Conservation (phyloP, 345 rosid genomes). For the Sapria himalayana region DNA sequence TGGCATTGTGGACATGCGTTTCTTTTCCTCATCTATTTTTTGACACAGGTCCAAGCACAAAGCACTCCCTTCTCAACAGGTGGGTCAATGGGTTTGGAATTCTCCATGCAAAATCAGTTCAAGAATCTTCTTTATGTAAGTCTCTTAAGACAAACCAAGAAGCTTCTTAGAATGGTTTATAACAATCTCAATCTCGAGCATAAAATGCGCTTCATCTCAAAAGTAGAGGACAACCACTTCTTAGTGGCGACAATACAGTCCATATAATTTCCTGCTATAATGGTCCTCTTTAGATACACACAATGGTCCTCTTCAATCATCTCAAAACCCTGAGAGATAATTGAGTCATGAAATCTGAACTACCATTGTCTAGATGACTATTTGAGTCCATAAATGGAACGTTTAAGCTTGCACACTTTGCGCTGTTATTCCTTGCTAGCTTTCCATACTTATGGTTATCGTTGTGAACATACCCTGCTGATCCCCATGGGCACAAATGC, state of each 20-base stretch:
- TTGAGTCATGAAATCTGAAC: not conserved
- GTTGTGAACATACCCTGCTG: not conserved
- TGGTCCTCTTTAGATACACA: constrained; percentile 1
- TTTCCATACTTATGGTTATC: too few relatives aligned
- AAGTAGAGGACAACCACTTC: constrained; percentile 2
- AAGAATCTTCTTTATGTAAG: constrained; percentile 1
- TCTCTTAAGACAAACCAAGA: not conserved
- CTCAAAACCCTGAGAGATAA: not conserved
- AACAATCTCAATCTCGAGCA: not conserved
- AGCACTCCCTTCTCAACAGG: not conserved
- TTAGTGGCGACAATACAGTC: not conserved
- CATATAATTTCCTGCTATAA: not conserved
- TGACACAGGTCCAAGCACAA: not conserved
- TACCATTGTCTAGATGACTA: constrained; percentile 4
- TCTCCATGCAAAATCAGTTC: not conserved
- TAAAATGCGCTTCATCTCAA: not conserved
- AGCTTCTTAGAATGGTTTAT: not conserved
- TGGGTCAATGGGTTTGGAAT: constrained; percentile 2
- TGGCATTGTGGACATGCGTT: not conserved
- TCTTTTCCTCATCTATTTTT: not conserved
- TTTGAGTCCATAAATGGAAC: constrained; percentile 4
- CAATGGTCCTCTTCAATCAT: constrained; percentile 6
- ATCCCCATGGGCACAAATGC: not conserved
- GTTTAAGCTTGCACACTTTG: constrained; percentile 2
- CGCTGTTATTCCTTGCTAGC: not conserved